These are phyloP conservation scores for Daldinia concentrica DNA, from an alignment of 495 filamentous ascomycete genomes.

Conservation along the genomic window DNA sequence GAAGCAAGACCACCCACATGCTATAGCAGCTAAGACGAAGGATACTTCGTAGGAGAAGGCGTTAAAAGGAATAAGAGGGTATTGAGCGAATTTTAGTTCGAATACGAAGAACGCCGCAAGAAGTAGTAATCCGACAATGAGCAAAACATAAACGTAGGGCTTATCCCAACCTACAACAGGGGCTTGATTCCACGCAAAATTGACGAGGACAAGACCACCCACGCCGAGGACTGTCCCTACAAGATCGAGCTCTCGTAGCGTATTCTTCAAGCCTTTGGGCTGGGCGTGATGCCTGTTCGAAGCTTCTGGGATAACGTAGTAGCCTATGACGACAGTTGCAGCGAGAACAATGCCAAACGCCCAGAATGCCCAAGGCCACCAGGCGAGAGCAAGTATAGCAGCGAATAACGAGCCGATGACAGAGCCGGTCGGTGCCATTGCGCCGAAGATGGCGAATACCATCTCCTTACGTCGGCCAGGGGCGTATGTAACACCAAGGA, in stretches of 20 bases:
- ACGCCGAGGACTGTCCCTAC: constrained; percentile 62
- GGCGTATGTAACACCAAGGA: constrained; percentile 66
- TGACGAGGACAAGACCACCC: constrained; percentile 64
- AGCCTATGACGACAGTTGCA: constrained; percentile 51
- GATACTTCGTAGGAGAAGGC: constrained; percentile 60
- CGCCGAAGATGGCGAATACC: constrained; percentile 71
- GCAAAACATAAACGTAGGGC: constrained; percentile 62
- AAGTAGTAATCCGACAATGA: constrained; percentile 65
- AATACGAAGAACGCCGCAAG: constrained; percentile 61
- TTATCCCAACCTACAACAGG: constrained; percentile 65
- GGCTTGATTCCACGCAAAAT: constrained; percentile 70
- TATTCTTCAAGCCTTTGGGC: constrained; percentile 28
- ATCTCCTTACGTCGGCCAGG: constrained; percentile 68
- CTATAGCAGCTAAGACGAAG: constrained; percentile 64
- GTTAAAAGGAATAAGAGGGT: constrained; percentile 65
- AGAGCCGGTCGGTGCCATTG: constrained; percentile 65
- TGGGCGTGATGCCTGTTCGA: constrained; percentile 34
- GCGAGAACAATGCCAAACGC: constrained; percentile 60
- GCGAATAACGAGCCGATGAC: constrained; percentile 62
- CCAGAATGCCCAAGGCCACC: constrained; percentile 78
- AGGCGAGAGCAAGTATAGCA: constrained; percentile 61
- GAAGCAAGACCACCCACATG: constrained; percentile 68
- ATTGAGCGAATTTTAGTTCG: constrained; percentile 53
- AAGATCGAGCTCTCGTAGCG: constrained; percentile 56
- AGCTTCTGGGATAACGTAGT: constrained; percentile 59